Evolutionary conservation across 371 early-diverging fungal genomes (phyloP).

Genomic region (Mycotypha africana): DNA sequence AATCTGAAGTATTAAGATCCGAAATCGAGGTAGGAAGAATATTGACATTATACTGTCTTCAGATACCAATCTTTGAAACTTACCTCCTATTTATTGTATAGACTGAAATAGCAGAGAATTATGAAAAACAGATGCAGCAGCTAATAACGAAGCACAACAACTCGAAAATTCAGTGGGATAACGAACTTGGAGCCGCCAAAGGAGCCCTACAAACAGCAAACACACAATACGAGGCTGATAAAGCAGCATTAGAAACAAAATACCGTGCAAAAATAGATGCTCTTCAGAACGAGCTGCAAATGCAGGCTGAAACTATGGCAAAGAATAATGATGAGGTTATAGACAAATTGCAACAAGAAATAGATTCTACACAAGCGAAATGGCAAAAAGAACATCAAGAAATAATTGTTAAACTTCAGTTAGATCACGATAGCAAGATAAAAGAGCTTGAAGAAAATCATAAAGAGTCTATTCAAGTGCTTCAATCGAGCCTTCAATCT

Average conservation of each 20-base stretch:
- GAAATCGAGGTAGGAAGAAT: constrained; percentile 14
- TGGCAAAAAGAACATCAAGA: constrained; percentile 16
- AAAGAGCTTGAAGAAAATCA: constrained; percentile 7
- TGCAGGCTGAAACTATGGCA: constrained; percentile 14
- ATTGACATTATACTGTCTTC: too few relatives aligned
- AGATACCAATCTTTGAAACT: too few relatives aligned
- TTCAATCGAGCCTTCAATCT: constrained; percentile 2
- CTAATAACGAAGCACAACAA: constrained; percentile 12
- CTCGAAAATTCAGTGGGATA: constrained; percentile 7
- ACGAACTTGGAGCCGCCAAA: constrained; percentile 4
- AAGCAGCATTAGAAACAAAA: constrained; percentile 4
- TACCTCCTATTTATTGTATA: too few relatives aligned
- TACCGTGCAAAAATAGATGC: constrained; percentile 9
- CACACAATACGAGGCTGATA: constrained; percentile 1
- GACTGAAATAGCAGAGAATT: constrained; percentile 16
- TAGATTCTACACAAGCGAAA: constrained; percentile 17
- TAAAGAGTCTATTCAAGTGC: constrained; percentile 1
- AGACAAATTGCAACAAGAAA: constrained; percentile 28
- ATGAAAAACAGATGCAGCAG: constrained; percentile 14
- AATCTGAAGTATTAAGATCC: constrained; percentile 13
- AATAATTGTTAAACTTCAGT: constrained; percentile 1
- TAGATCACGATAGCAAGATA: constrained; percentile 9
- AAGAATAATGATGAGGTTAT: constrained; percentile 27
- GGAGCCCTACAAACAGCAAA: constrained; percentile 1
- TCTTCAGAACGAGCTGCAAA: constrained; percentile 7